A percentile compares a stretch with the other conserved stretches of the same genome.
These are phyloP conservation scores for Pelargonium australe DNA, from an alignment of 441 rosid genomes.

Conservation along the genomic window DNA sequence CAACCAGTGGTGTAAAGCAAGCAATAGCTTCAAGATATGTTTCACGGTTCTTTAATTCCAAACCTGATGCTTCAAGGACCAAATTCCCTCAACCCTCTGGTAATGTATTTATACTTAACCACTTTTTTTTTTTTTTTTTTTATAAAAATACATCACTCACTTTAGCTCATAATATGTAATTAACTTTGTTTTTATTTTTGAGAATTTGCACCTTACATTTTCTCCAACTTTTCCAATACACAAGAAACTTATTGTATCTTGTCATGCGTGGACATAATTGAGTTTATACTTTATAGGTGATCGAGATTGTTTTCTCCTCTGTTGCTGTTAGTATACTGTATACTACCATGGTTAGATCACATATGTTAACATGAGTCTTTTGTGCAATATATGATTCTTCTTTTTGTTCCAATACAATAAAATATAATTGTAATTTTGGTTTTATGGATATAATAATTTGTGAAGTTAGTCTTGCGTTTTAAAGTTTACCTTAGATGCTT, in stretches of 20 bases:
- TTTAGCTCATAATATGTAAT: conserved; percentile 6
- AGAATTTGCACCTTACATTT: neutral
- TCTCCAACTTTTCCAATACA: neutral
- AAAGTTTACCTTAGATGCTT: no score
- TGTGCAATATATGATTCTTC: no score
- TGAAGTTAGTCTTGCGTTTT: no score
- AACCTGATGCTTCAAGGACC: conserved; percentile 57
- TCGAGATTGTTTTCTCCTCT: neutral
- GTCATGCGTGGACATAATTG: neutral
- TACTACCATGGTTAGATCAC: neutral
- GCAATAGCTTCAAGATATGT: conserved; percentile 84
- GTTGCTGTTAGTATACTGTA: neutral
- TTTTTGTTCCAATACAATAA: no score
- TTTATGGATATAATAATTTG: no score
- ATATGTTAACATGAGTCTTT: neutral
- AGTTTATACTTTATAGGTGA: neutral
- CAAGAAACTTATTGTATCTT: conserved; percentile 1
- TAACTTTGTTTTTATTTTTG: neutral
- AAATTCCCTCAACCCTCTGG: conserved; percentile 59
- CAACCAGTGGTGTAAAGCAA: conserved; percentile 59
- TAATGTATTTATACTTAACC: conserved; percentile 22
- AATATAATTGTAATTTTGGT: no score
- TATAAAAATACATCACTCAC: neutral
- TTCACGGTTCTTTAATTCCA: conserved; percentile 65
- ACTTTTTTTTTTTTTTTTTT: neutral